Evolutionary conservation across 2,329 filamentous ascomycete genomes (phyloP), one percentile per base, ranked within the genome.

Genomic region (Chrysoporthe puriensis): DNA sequence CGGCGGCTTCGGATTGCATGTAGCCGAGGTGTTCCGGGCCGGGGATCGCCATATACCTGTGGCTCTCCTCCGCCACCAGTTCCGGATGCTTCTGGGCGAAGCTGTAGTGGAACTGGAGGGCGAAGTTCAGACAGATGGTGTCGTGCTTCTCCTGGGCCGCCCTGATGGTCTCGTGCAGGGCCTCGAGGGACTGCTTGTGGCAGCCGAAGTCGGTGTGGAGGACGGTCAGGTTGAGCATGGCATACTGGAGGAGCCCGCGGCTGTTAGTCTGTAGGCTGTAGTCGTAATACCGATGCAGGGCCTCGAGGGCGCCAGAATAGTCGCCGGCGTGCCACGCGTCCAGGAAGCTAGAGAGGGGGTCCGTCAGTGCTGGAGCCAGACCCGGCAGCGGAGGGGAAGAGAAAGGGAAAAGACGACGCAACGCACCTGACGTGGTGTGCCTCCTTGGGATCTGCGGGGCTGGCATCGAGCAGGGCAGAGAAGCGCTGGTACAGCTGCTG

Each of bases 161-260:
- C 0, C 94, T 90, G 44, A 99, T 94, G 0, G 95, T 94, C 77
- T 98, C 96, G 56, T 97, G 89, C 89, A 99, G 97, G 14, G 95
- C 92, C 13, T 93, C 88, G n/a, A 98, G 86, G 6, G 95, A 95
- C 79, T 98, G 94, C 52, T 88, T 87, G 77, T 94, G 90, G 76
- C 93, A 97, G 59, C 94, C 94, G 81, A 98, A 98, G 77, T 98
- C 96, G 18, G 94, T 93, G 75, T 99, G 95, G 4, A 98, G 85
- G 44, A 97, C 93, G 3, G 94, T 95, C 68, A 97, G 86, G 75
- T 97, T 97, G 75, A 99, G 89, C 16, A 98, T 82, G 0, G 96
- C 96, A 76, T 97, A 97, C 76, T 98, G 96, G 75, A 99, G 98
- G 73, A 94, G 94, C 5, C 91, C 87, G 34, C 92, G 90, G 73